Percentiles rank a stretch among this genome's conserved stretches.
phyloP scores from a whole-genome alignment of 768 basidiomycete species.

The Termitomyces sp. region DNA sequence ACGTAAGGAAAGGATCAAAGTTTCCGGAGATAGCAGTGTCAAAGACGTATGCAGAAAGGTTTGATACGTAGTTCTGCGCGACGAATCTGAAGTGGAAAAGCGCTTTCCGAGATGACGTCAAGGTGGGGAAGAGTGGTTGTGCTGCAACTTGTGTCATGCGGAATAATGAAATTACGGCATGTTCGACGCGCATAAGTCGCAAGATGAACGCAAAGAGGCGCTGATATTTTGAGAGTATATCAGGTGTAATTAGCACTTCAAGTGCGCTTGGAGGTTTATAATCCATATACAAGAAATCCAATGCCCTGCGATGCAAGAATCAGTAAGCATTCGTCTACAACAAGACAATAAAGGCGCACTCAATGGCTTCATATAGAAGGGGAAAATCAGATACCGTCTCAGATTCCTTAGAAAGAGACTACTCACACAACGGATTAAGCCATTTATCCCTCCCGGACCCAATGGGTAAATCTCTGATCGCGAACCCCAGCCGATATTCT shows the following conservation, averaged over 20 bases:
- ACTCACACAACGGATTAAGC: slow-evolving; percentile 78
- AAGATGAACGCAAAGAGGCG: slow-evolving; percentile 77
- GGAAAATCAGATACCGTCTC: neutral
- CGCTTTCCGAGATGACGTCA: slow-evolving; percentile 44
- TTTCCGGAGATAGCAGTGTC: slow-evolving; percentile 80
- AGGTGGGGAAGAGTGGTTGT: slow-evolving; percentile 53
- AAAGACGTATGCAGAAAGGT: slow-evolving; percentile 67
- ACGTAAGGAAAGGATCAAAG: slow-evolving; percentile 63
- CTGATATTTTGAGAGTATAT: slow-evolving; percentile 81
- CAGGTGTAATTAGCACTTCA: slow-evolving; percentile 63
- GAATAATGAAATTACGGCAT: slow-evolving; percentile 59
- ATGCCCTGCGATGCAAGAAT: slow-evolving; percentile 45
- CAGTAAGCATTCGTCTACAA: slow-evolving; percentile 2
- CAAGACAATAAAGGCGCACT: slow-evolving; percentile 29
- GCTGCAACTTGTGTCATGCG: slow-evolving; percentile 47
- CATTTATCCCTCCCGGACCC: slow-evolving; percentile 68
- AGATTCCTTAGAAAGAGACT: neutral
- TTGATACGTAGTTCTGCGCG: slow-evolving; percentile 63
- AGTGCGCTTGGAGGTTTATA: slow-evolving; percentile 85
- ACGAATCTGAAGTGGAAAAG: slow-evolving; percentile 71
- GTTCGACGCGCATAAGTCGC: slow-evolving; percentile 73
- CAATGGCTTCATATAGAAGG: slow-evolving; percentile 33
- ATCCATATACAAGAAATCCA: slow-evolving; percentile 88
- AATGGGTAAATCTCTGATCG: slow-evolving; percentile 66
- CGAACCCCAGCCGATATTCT: slow-evolving; percentile 77